Percentiles rank a stretch among this genome's conserved stretches.
Evolutionary conservation across 2,329 filamentous ascomycete genomes (phyloP).

Genomic region (Rhynchosporium graminicola): DNA sequence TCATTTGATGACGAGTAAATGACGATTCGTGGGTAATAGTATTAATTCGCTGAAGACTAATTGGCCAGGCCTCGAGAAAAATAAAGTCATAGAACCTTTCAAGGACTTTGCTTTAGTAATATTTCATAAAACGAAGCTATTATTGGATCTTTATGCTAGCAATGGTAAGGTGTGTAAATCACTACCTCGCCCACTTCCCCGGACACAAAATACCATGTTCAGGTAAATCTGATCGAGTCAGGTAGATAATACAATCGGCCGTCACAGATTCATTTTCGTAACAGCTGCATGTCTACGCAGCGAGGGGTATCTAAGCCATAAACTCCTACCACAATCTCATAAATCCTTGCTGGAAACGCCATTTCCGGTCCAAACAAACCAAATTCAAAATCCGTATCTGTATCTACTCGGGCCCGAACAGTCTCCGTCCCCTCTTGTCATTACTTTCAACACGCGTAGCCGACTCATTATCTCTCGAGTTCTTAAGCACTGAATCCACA

Average conservation of each 20-base stretch:
- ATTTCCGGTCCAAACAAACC: neutral
- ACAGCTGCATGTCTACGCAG: neutral
- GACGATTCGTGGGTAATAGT: no score
- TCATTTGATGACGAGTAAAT: no score
- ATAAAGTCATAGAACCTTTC: no score
- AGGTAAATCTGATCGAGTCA: neutral
- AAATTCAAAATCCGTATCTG: neutral
- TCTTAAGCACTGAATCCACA: conserved; percentile 42
- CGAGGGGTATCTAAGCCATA: conserved; percentile 24
- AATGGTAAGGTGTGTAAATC: no score
- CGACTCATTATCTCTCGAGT: conserved; percentile 32
- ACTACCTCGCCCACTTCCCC: no score
- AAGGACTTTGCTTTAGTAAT: no score
- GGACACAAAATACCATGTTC: no score
- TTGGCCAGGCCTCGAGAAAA: no score
- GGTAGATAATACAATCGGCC: neutral
- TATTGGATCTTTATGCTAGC: no score
- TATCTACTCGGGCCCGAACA: conserved; percentile 30
- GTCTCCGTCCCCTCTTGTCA: conserved; percentile 25
- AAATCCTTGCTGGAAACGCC: neutral
- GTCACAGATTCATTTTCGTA: conserved; percentile 1
- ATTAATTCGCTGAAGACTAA: no score
- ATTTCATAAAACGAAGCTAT: no score
- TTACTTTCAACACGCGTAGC: conserved; percentile 17
- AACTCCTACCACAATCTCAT: conserved; percentile 12